Evolutionary conservation across 352 stramenopile species (phyloP).

Genomic region (Globisporangium cederbergense): DNA sequence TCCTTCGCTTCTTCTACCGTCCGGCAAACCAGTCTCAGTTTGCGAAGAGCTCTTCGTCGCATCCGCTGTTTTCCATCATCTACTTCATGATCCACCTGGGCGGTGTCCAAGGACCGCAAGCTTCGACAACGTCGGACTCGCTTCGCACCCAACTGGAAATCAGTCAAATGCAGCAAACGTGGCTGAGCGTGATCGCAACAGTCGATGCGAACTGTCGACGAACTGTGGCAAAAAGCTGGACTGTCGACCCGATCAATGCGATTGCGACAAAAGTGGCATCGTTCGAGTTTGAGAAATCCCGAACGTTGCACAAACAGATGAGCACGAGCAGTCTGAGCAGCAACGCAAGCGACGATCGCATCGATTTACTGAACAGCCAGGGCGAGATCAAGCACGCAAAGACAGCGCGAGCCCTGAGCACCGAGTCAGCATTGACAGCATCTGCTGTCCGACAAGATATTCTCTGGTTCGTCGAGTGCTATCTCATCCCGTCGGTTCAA

Average conservation of each 20-base stretch:
- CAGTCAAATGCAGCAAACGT: slow-evolving; percentile 29
- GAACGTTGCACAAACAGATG: neutral
- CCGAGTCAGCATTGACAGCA: slow-evolving; percentile 12
- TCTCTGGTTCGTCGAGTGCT: slow-evolving; percentile 54
- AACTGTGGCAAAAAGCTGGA: slow-evolving; percentile 33
- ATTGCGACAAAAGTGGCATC: slow-evolving; percentile 27
- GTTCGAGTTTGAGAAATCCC: slow-evolving; percentile 16
- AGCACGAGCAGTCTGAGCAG: slow-evolving; percentile 17
- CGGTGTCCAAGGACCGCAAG: neutral
- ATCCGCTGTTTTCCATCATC: slow-evolving; percentile 55
- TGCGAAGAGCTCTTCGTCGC: slow-evolving; percentile 40
- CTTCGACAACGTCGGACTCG: slow-evolving; percentile 10
- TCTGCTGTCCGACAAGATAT: slow-evolving; percentile 17
- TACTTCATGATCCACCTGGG: slow-evolving; percentile 29
- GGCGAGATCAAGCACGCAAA: slow-evolving; percentile 8
- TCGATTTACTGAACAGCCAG: slow-evolving; percentile 9
- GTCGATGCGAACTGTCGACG: slow-evolving; percentile 45
- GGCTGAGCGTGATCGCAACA: slow-evolving; percentile 33
- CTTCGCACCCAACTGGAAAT: slow-evolving; percentile 27
- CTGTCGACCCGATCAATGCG: slow-evolving; percentile 27
- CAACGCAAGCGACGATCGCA: slow-evolving; percentile 14
- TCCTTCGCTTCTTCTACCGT: slow-evolving; percentile 70
- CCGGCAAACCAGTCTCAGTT: slow-evolving; percentile 57
- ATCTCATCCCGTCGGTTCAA: slow-evolving; percentile 35
- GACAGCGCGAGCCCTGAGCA: slow-evolving; percentile 15